Percentiles rank a stretch among this genome's conserved stretches.
Conservation (phyloP, 2,329 filamentous ascomycete species). For the Ceratocystis harringtonii region DNA sequence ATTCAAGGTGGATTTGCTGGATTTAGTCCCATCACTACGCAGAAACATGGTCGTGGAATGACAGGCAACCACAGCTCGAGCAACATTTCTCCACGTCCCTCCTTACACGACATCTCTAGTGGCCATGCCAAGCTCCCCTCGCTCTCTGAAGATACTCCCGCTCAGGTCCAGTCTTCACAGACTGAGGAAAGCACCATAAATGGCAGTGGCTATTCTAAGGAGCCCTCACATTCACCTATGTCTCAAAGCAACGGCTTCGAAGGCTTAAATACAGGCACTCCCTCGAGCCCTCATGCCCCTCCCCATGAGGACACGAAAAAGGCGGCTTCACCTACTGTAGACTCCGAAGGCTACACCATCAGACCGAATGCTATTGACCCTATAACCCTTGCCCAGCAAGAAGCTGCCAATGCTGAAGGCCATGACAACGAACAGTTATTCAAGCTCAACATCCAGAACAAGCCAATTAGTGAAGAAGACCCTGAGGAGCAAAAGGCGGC, state of each 20-base stretch:
- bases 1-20: slow-evolving; percentile 47
- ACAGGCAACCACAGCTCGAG: slow-evolving; percentile 46
- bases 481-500: slow-evolving; percentile 59
- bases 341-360: slow-evolving; percentile 64
- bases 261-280: neutral
- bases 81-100: slow-evolving; percentile 41
- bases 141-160: slow-evolving; percentile 39
- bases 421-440: slow-evolving; percentile 53
- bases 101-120: slow-evolving; percentile 40
- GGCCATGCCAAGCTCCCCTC: slow-evolving; percentile 35
- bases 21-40: slow-evolving; percentile 41
- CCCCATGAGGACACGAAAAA: neutral
- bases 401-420: slow-evolving; percentile 34
- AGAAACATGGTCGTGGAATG: slow-evolving; percentile 40
- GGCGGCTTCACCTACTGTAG: slow-evolving; percentile 28
- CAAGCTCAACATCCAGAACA: slow-evolving; percentile 66
- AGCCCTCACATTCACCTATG: slow-evolving; percentile 31
- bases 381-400: slow-evolving; percentile 58
- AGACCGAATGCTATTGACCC: slow-evolving; percentile 47
- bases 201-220: slow-evolving; percentile 22
- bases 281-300: neutral
- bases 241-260: neutral
- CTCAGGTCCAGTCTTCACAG: neutral
- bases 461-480: slow-evolving; percentile 64
- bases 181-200: neutral